Base-by-base conservation (phyloP, 163 green algal genomes). In the Scenedesmus sp. region DNA sequence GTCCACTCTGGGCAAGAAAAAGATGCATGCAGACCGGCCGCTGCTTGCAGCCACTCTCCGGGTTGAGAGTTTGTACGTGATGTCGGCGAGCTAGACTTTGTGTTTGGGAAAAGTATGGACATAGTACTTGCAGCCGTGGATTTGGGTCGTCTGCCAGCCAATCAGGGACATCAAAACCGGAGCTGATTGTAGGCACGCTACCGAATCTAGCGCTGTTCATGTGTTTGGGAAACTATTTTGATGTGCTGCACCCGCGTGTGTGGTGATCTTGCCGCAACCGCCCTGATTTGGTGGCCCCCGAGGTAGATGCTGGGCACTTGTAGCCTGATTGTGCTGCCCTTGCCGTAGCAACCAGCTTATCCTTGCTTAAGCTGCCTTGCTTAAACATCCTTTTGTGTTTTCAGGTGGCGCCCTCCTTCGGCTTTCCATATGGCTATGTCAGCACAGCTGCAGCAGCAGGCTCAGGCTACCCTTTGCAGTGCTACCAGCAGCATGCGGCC, bases 291-390 rank as follows among this genome's bases (percentile, higher is more conserved):
- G 3, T 37, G 65, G 65, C 1, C 30, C 0, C 18, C 65, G 40
- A 76, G 65, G 40, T 76, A 76, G 65, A 76, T 76, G 65, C 65
- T 76, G 30, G 65, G 65, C 30, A 76, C 26, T 76, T 76, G 65
- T 24, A 7, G 65, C 65, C 65, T 76, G 65, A 30, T 40, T 76
- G 37, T 5, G 2, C 65, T 2, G 37, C 2, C 3, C 7, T 76
- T 40, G 16, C 56, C 20, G 2, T 22, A 76, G 65, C 24, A 7
- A 40, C n/a, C n/a, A n/a, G n/a, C 30, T 40, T 30, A 37, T 40
- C 3, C 1, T 76, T 37, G 30, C 20, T 20, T 18, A 40, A 20
- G 7, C 56, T 68, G 56, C 15, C 30, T 35, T 4, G n/a, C n/a
- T n/a, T n/a, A n/a, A n/a, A n/a, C n/a, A n/a, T 20, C 4, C 26